These are phyloP conservation scores for Tremella yokohamensis DNA, from an alignment of 768 basidiomycete species.

Conservation along the genomic window DNA sequence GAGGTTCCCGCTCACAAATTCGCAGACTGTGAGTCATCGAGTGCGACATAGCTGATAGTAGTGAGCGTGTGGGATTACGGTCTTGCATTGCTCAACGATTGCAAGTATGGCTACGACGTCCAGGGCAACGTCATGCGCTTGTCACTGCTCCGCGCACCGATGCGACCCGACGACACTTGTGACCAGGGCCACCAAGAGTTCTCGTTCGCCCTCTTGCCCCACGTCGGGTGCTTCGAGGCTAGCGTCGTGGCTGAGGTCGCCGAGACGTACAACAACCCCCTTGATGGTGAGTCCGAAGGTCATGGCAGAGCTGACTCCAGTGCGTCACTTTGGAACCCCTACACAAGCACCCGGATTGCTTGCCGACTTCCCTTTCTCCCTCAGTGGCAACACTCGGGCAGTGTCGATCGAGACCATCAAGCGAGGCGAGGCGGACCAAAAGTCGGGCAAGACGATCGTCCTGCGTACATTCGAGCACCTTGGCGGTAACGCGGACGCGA, in stretches of 20 bases:
- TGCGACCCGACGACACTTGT: constrained; percentile 55
- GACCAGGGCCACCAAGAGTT: constrained; percentile 61
- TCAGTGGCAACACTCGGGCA: constrained; percentile 55
- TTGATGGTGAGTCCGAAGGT: constrained; percentile 4
- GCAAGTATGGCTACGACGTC: constrained; percentile 84
- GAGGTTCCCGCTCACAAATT: constrained; percentile 92
- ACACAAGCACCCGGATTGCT: no score
- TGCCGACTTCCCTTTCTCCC: no score
- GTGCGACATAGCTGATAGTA: neutral
- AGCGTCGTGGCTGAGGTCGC: constrained; percentile 47
- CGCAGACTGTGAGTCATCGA: constrained; percentile 27
- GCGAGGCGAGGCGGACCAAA: constrained; percentile 73
- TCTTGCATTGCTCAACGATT: constrained; percentile 87
- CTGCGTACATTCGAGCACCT: constrained; percentile 83
- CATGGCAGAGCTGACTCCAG: no score
- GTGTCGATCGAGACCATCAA: constrained; percentile 90
- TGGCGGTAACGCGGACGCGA: constrained; percentile 73
- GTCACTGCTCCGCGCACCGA: constrained; percentile 80
- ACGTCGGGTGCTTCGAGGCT: constrained; percentile 51
- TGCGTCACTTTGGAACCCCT: no score
- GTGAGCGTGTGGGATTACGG: constrained; percentile 77
- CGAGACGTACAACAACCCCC: constrained; percentile 9
- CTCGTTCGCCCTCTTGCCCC: constrained; percentile 84
- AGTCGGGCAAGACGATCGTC: constrained; percentile 59
- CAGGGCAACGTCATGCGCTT: constrained; percentile 76